Base-by-base conservation (phyloP, 257 asterid genomes). In the Schizonepeta tenuifolia region DNA sequence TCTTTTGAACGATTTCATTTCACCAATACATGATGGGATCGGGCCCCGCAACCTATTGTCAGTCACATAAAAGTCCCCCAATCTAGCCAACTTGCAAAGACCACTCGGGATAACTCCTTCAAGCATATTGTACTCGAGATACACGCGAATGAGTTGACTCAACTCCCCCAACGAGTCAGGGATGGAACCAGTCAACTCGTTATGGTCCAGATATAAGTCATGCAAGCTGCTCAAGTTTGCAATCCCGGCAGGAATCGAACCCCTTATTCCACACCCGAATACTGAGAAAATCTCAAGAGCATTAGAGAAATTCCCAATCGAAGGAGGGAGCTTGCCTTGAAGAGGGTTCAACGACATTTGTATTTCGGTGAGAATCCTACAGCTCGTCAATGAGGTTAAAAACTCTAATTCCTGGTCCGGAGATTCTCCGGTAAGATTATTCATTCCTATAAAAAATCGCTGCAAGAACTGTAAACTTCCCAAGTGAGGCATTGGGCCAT, bases 241-340 rank as follows among this genome's bases (percentile, higher is more conserved):
- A 5, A 65, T 65, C 13, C 18, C 7, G 6, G 8, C 4, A 22
- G 70, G 70, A 22, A 65, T 43, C 5, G 56, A 22, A 20, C 70
- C 70, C 22, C 44, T 69, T 5, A 85, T 72, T 73, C 74, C 26
- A 63, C 85, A 70, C 8, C 67, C 79, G 62, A 74, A 80, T 18
- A 84, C 76, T 4, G 24, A 40, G 26, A 86, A 47, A 54, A 15
- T 0, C 64, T 20, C 8, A 20, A 86, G 78, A 14, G 87, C 71
- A 64, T 51, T 1, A 2, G 87, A 86, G 24, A 86, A 72, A 40
- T 86, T 86, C 1, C 89, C 91, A 0, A 83, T 18, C 10, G 88
- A 82, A 54, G 38, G 3, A 14, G 87, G 91, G 24, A 84, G 86
- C 56, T 18, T 41, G 8, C 86, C 89, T 13, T 77, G 68, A 0